These are phyloP conservation scores for Epichloe sibirici DNA, from an alignment of 2,329 filamentous ascomycete genomes.

Conservation along the genomic window DNA sequence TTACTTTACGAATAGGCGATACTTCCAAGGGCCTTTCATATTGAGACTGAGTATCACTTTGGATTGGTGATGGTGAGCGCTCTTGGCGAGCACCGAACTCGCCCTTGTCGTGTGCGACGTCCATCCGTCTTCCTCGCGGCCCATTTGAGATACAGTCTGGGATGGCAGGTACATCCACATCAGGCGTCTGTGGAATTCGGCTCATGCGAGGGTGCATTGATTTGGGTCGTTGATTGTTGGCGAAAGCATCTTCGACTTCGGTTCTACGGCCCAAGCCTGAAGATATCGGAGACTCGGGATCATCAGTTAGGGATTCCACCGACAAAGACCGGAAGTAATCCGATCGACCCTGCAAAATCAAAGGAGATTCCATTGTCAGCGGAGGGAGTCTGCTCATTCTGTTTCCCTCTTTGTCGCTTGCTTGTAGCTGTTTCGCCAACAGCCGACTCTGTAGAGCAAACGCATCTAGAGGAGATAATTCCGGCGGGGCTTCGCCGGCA, in stretches of 20 bases:
- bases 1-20: conserved; percentile 22
- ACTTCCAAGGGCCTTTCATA: conserved; percentile 15
- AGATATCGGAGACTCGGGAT: conserved; percentile 16
- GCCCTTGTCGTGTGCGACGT: conserved; percentile 26
- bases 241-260: conserved; percentile 44
- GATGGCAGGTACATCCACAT: conserved; percentile 33
- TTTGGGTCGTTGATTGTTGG: conserved; percentile 45
- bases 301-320: conserved; percentile 43
- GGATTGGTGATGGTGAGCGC: conserved; percentile 43
- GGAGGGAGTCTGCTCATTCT: conserved; percentile 79
- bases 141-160: conserved; percentile 28
- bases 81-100: conserved; percentile 40
- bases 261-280: conserved; percentile 34
- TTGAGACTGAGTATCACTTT: conserved; percentile 24
- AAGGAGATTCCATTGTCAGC: conserved; percentile 67
- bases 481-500: conserved; percentile 72
- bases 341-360: conserved; percentile 61
- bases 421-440: conserved; percentile 76
- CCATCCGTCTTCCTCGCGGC: conserved; percentile 28
- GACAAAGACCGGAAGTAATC: conserved; percentile 72
- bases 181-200: conserved; percentile 40
- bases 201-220: conserved; percentile 70
- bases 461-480: conserved; percentile 87
- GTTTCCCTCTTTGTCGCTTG: conserved; percentile 59
- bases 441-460: conserved; percentile 86